Evolutionary conservation across 805 yeast genomes (phyloP).

Genomic region (Myxozyma geophila): DNA sequence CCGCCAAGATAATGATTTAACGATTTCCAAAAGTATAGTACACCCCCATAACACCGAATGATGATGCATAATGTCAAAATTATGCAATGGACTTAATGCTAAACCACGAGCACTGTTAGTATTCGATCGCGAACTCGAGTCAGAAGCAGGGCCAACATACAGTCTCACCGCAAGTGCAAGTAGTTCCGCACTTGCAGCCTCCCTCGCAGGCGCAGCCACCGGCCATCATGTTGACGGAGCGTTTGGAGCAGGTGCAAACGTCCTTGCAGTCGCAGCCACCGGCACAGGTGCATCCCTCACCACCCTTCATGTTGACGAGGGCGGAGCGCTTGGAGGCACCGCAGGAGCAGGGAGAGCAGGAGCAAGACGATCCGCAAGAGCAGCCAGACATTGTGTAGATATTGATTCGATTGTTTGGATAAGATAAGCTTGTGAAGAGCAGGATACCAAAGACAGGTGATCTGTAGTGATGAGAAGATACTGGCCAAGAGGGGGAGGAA

Average conservation of each 20-base stretch:
- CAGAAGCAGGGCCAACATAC: slow-evolving; percentile 7
- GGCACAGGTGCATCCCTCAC: slow-evolving; percentile 25
- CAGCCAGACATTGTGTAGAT: slow-evolving; percentile 16
- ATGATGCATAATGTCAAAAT: not conserved
- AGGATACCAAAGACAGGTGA: not conserved
- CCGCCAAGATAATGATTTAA: not conserved
- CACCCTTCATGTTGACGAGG: slow-evolving; percentile 23
- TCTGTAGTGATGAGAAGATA: not conserved
- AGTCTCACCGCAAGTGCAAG: slow-evolving; percentile 26
- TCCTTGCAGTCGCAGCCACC: slow-evolving; percentile 19
- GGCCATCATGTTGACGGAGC: slow-evolving; percentile 23
- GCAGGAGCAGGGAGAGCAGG: slow-evolving; percentile 20
- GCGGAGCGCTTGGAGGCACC: slow-evolving; percentile 12
- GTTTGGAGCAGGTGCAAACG: slow-evolving; percentile 24
- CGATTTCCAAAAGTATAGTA: not conserved
- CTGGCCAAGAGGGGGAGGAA: no score
- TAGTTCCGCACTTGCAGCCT: slow-evolving; percentile 24
- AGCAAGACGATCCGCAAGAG: slow-evolving; percentile 24
- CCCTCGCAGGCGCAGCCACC: slow-evolving; percentile 28
- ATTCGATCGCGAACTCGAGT: not conserved
- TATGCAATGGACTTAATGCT: not conserved
- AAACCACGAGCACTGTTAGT: not conserved
- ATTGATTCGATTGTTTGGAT: not conserved
- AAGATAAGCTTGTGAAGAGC: not conserved
- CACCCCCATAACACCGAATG: not conserved